Percentiles rank a stretch among this genome's conserved stretches.
These are phyloP conservation scores for Neurospora cerealis DNA, from an alignment of 495 filamentous ascomycete genomes.

Conservation along the genomic window DNA sequence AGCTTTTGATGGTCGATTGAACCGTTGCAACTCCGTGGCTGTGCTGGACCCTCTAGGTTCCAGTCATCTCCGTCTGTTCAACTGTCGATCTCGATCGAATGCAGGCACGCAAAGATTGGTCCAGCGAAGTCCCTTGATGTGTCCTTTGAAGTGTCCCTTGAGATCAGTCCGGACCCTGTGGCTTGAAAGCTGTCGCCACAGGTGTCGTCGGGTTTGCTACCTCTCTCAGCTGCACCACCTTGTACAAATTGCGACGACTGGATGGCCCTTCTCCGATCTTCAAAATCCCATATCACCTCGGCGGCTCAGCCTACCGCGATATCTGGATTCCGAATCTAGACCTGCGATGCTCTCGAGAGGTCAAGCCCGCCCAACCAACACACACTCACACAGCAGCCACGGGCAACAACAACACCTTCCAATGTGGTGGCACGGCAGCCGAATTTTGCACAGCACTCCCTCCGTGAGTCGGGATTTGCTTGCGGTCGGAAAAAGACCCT, in stretches of 20 bases:
- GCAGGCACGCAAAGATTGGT: neutral
- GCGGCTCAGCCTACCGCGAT: neutral
- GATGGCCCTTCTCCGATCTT: neutral
- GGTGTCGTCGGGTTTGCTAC: neutral
- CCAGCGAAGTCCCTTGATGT: neutral
- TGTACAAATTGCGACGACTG: neutral
- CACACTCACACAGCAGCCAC: neutral
- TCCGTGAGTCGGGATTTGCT: neutral
- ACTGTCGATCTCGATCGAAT: neutral
- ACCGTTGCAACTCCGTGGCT: slow-evolving; percentile 1
- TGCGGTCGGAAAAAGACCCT: neutral
- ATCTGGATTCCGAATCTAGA: neutral
- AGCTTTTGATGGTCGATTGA: neutral
- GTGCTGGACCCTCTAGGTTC: slow-evolving; percentile 2
- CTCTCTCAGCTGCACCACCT: neutral
- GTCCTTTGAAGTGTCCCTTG: neutral
- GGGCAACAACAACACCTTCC: neutral
- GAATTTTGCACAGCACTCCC: neutral
- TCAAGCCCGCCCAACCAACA: neutral
- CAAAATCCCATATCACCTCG: neutral
- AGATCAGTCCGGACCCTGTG: neutral
- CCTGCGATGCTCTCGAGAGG: neutral
- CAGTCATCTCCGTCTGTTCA: neutral
- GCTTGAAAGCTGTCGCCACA: neutral
- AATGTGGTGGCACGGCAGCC: neutral